Evolutionary conservation across 2,329 filamentous ascomycete species (phyloP).

Genomic region (Colletotrichum sp.): DNA sequence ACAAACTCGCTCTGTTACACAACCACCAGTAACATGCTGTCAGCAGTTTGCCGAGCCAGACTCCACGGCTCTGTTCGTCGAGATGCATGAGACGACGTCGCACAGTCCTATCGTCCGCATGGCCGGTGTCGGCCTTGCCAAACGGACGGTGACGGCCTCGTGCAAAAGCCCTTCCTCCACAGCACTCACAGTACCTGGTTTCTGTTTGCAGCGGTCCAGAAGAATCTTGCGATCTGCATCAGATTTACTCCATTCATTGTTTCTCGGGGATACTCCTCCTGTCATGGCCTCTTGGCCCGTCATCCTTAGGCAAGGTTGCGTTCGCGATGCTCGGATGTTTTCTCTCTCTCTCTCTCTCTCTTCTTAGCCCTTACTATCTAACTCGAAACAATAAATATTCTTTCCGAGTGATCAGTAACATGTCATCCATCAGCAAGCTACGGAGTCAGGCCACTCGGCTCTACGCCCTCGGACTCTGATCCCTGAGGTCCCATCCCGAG

Average conservation of each 20-base stretch:
- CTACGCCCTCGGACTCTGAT: neutral
- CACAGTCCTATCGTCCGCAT: neutral
- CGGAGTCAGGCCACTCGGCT: neutral
- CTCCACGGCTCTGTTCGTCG: neutral
- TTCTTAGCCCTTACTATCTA: neutral
- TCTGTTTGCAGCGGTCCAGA: neutral
- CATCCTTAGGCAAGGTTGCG: neutral
- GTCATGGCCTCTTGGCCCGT: neutral
- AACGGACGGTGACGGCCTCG: neutral
- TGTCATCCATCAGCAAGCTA: neutral
- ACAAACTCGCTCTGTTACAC: conserved; percentile 3
- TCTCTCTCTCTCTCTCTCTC: neutral
- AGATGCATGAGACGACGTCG: neutral
- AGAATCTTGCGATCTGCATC: neutral
- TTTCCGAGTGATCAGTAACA: neutral
- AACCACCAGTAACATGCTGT: neutral
- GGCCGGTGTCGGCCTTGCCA: neutral
- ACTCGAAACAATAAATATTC: neutral
- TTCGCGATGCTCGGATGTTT: neutral
- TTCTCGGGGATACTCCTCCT: neutral
- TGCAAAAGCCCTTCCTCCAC: neutral
- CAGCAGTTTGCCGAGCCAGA: neutral
- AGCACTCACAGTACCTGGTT: neutral
- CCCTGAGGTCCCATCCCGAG: neutral
- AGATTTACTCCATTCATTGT: neutral